Base-by-base conservation (phyloP, 805 yeast species). In the Novakomyces olei region DNA sequence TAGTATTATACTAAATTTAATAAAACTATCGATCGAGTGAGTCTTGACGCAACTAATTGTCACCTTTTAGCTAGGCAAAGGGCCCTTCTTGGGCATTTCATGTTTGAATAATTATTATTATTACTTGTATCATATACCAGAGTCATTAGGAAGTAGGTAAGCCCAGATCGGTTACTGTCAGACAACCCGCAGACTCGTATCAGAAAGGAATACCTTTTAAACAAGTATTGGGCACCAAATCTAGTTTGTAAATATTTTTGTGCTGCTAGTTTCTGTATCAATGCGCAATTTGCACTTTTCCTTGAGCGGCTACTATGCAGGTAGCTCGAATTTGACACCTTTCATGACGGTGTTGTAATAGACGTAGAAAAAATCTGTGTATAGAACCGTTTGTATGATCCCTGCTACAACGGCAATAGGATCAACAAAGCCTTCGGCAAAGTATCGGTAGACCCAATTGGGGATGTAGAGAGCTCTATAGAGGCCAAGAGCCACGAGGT, bases 281-380 rank as follows among this genome's bases (percentile, higher is more conserved):
- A 22, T 22, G 25, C 25, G 3, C 25, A 22, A n/a, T n/a, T 22
- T 12, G 9, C 25, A 22, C 25, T 12, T 6, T 16, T 12, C 15
- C 5, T 19, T 6, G 20, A 19, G 2, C 26, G 15, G 4, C 12
- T 10, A 19, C 5, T 30, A 30, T 2, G 33, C 30, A 19, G 33
- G 33, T 5, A 30, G 16, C 10, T 25, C 26, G 27, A 30, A 30
- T 27, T 15, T 30, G 9, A 23, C 17, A 16, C 33, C 33, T 14
- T 30, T 26, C 7, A 30, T 12, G 12, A 30, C 33, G n/a, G 27
- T 57, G 35, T 53, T 63, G 58, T 85, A 85, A 56, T 88, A 88
- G 41, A 88, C 63, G 57, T 80, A 88, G 58, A 88, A 88, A 62
- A 88, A 88, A 57, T 88, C 98, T 2, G 95, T 80, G 57, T 88